Conservation (phyloP, 805 yeast genomes). For the Starmerella sirachaensis region DNA sequence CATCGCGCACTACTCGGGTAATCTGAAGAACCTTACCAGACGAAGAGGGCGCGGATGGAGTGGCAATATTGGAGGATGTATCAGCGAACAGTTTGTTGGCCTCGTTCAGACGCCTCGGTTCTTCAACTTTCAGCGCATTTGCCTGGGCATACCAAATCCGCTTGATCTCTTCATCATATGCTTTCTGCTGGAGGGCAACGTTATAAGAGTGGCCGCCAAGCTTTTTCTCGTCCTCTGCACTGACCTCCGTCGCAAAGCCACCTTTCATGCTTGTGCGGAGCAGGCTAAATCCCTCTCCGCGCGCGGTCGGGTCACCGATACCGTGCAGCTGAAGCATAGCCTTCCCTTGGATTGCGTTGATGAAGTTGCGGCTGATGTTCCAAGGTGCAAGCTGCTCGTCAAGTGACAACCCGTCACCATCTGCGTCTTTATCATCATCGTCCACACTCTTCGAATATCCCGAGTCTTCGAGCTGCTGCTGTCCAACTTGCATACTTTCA, state of each 20-base stretch:
- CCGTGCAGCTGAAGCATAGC: conserved; percentile 94
- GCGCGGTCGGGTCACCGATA: conserved; percentile 88
- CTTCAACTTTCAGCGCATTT: conserved; percentile 40
- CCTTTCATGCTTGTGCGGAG: conserved; percentile 90
- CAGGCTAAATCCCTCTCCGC: conserved; percentile 80
- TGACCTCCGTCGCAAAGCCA: conserved; percentile 45
- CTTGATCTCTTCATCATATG: conserved; percentile 80
- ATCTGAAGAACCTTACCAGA: conserved; percentile 40
- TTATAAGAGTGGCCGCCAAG: conserved; percentile 60
- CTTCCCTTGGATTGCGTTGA: conserved; percentile 89
- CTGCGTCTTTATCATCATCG: conserved; percentile 28
- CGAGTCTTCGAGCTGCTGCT: conserved; percentile 71
- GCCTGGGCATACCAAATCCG: conserved; percentile 85
- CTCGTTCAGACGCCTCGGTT: conserved; percentile 28
- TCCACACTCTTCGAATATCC: conserved; percentile 39
- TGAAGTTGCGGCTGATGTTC: conserved; percentile 84
- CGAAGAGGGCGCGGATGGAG: conserved; percentile 21
- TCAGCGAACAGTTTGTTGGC: conserved; percentile 13
- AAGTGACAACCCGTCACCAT: conserved; percentile 37
- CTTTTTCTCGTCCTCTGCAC: conserved; percentile 24
- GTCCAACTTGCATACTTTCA: conserved; percentile 92
- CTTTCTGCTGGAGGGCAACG: conserved; percentile 75
- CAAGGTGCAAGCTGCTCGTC: conserved; percentile 87
- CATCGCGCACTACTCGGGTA: conserved; percentile 68
- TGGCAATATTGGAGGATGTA: conserved; percentile 19